Percentiles rank a stretch among this genome's conserved stretches.
These are phyloP conservation scores for Daldinia sp. DNA, from an alignment of 2,329 filamentous ascomycete genomes.

Conservation along the genomic window DNA sequence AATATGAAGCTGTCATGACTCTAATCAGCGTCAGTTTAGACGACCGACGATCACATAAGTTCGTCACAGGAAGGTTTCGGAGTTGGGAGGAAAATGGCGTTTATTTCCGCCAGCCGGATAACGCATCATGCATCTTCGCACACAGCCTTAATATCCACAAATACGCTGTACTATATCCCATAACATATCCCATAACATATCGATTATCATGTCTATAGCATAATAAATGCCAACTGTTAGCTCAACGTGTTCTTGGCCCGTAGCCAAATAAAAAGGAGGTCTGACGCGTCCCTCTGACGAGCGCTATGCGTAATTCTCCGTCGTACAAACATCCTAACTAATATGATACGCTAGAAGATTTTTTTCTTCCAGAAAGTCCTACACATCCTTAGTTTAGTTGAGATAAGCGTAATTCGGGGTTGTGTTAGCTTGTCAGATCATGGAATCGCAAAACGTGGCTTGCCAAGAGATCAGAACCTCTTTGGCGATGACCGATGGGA, in stretches of 20 bases:
- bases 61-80: neutral
- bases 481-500: neutral
- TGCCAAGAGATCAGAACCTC: slow-evolving; percentile 1
- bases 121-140: neutral
- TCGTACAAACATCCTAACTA: neutral
- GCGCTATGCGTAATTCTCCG: slow-evolving; percentile 5
- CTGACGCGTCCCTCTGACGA: slow-evolving; percentile 9
- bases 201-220: neutral
- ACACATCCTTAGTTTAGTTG: neutral
- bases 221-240: neutral
- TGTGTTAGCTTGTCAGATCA: neutral
- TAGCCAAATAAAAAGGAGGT: neutral
- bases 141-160: neutral
- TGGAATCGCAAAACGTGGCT: slow-evolving; percentile 3
- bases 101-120: slow-evolving; percentile 2
- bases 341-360: neutral
- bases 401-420: slow-evolving; percentile 1
- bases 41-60: neutral
- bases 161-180: neutral
- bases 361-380: slow-evolving; percentile 1
- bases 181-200: neutral
- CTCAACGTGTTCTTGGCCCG: slow-evolving; percentile 4
- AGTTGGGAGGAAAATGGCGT: neutral
- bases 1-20: neutral
- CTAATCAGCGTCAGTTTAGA: neutral